These are phyloP conservation scores for Scleromitrula shiraiana DNA, from an alignment of 2,329 filamentous ascomycete genomes.

Conservation along the genomic window DNA sequence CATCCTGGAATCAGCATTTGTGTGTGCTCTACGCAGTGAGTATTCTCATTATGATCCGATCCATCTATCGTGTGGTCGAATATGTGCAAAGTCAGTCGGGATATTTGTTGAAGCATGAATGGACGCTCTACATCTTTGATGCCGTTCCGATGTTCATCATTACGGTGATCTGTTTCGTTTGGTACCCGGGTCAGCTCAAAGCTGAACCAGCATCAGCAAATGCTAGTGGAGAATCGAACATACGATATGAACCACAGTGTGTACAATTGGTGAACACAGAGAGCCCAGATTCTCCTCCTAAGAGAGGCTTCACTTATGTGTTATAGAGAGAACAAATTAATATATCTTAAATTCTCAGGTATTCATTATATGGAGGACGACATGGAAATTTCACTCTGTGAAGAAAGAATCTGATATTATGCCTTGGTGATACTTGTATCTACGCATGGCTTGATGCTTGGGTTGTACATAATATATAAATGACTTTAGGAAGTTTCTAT, in stretches of 20 bases:
- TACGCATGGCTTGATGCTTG: too few species aligned
- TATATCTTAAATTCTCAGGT: too few species aligned
- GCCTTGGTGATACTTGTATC: too few species aligned
- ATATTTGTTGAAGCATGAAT: constrained; percentile 24
- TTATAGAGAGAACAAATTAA: too few species aligned
- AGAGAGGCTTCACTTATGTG: too few species aligned
- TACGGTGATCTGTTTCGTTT: constrained; percentile 28
- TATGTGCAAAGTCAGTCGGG: constrained; percentile 37
- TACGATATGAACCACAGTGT: background rate
- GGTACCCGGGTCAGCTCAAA: constrained; percentile 10
- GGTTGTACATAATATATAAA: too few species aligned
- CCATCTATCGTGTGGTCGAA: constrained; percentile 40
- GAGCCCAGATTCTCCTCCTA: background rate
- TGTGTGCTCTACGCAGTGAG: constrained; percentile 35
- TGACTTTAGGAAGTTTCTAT: too few species aligned
- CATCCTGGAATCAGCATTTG: constrained; percentile 32
- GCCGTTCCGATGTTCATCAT: constrained; percentile 34
- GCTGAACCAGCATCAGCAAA: background rate
- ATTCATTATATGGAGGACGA: too few species aligned
- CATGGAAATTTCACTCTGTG: too few species aligned
- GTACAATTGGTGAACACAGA: background rate
- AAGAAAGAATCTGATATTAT: too few species aligned
- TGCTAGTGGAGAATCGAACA: too few species aligned
- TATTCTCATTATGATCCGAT: constrained; percentile 38
- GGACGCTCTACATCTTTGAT: constrained; percentile 39